Conservation (phyloP, 2,329 filamentous ascomycete species). For the Dactylellina drechsleri region DNA sequence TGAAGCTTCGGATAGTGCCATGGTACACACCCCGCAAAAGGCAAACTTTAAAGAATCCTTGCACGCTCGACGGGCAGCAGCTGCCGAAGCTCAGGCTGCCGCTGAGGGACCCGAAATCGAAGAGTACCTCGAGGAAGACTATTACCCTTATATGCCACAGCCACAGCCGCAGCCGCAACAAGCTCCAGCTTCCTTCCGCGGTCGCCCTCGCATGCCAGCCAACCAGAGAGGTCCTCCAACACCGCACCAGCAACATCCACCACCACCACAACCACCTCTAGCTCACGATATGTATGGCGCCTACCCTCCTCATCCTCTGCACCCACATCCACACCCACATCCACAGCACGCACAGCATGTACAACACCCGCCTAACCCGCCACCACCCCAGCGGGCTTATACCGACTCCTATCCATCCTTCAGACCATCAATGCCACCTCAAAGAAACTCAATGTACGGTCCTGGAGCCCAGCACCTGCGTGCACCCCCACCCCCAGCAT, state of each 20-base stretch:
- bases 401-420: constrained; percentile 39
- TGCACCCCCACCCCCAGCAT: constrained; percentile 12
- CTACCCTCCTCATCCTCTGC: constrained; percentile 11
- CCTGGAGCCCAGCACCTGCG: constrained; percentile 26
- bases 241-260: constrained; percentile 30
- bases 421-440: constrained; percentile 29
- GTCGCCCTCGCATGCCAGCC: constrained; percentile 37
- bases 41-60: constrained; percentile 50
- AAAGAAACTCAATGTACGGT: constrained; percentile 43
- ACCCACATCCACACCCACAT: constrained; percentile 16
- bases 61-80: constrained; percentile 48
- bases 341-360: constrained; percentile 20
- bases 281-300: constrained; percentile 20
- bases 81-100: constrained; percentile 25
- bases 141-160: constrained; percentile 40
- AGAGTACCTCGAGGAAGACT: constrained; percentile 51
- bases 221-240: constrained; percentile 31
- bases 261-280: constrained; percentile 21
- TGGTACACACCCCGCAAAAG: constrained; percentile 53
- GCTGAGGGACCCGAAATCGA: constrained; percentile 46
- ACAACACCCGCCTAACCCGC: constrained; percentile 31
- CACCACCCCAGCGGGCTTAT: constrained; percentile 31
- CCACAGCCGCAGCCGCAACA: constrained; percentile 12
- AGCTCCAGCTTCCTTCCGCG: constrained; percentile 42
- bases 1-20: constrained; percentile 34